Evolutionary conservation across 192 early-diverging fungal species (phyloP), one percentile per base, ranked within the genome.

Genomic region (Coemansia sp.): DNA sequence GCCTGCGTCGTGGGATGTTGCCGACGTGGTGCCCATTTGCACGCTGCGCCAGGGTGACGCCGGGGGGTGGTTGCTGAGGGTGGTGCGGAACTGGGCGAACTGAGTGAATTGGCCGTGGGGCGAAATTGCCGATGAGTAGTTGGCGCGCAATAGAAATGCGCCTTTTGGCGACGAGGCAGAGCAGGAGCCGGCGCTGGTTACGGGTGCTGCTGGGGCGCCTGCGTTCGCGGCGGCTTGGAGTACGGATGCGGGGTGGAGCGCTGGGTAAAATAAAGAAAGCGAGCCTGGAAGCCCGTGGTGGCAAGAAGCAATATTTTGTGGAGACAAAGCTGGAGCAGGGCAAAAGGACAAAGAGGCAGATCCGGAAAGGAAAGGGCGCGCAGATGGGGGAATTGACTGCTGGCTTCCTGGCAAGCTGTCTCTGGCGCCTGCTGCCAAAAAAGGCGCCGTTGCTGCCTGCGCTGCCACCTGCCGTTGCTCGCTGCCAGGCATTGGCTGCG

Each of bases 31-130:
- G 30, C 32, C 19, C 50, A 52, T 52, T 28, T 52, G 50, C 24
- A 52, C 50, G 50, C 24, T 52, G 50, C 19, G 3, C 55, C 34
- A 56, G 34, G 55, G 27, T 10, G 34, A 56, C 29, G 30, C 55
- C 35, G 16, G 24, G 24, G 50, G 6, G 50, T 52, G 50, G 50
- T 52, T 52, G 50, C 53, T 5, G 53, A 4, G 7, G 4, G 25
- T 18, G 29, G 4, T 28, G 53, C 23, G 53, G 18, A 42, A 14
- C 39, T 42, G 39, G 2, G 39, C 39, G 39, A 51, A 51, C 6
- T 25, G 49, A 6, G 49, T 2, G 10, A 23, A 2, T 42, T 42
- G 39, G 49, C 24, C 22, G 19, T 19, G 49, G 2, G 13, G 49
- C 49, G 49, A 50, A 7, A 50, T 5, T 16, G 39, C 39, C 8